Evolutionary conservation across 192 early-diverging fungal genomes (phyloP).

Genomic region (Spinellus fusiger): DNA sequence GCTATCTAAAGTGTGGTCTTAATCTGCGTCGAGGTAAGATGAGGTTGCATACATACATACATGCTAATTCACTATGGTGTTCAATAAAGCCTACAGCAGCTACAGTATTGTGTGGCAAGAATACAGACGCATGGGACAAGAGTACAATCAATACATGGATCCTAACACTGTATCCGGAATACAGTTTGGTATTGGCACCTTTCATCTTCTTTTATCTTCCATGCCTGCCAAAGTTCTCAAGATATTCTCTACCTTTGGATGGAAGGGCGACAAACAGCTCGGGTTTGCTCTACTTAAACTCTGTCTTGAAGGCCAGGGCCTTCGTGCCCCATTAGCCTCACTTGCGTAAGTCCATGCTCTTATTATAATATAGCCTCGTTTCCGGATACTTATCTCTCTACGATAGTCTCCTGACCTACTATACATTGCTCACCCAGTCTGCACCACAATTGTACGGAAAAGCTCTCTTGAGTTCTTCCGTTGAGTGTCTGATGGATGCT

Average conservation of each 20-base stretch:
- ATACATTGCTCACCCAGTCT: conserved; percentile 47
- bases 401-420: conserved; percentile 35
- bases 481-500: conserved; percentile 43
- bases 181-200: conserved; percentile 42
- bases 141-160: conserved; percentile 40
- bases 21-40: conserved; percentile 47
- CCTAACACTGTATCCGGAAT: conserved; percentile 47
- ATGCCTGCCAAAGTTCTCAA: conserved; percentile 27
- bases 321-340: conserved; percentile 47
- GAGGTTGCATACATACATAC: background rate
- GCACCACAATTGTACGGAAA: conserved; percentile 41
- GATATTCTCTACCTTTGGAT: conserved; percentile 46
- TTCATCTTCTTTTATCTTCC: conserved; percentile 27
- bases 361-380: background rate
- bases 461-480: conserved; percentile 32
- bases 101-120: conserved; percentile 52
- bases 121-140: conserved; percentile 46
- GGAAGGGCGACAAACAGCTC: conserved; percentile 45
- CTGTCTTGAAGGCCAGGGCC: conserved; percentile 40
- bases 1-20: conserved; percentile 46
- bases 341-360: conserved; percentile 36
- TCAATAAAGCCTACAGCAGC: conserved; percentile 38
- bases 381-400: background rate
- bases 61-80: background rate
- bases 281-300: conserved; percentile 46